A percentile compares a stretch with the other conserved stretches of the same genome.
Evolutionary conservation across 176 grass and related monocot species (phyloP).

Genomic region (Triticum timopheevii): DNA sequence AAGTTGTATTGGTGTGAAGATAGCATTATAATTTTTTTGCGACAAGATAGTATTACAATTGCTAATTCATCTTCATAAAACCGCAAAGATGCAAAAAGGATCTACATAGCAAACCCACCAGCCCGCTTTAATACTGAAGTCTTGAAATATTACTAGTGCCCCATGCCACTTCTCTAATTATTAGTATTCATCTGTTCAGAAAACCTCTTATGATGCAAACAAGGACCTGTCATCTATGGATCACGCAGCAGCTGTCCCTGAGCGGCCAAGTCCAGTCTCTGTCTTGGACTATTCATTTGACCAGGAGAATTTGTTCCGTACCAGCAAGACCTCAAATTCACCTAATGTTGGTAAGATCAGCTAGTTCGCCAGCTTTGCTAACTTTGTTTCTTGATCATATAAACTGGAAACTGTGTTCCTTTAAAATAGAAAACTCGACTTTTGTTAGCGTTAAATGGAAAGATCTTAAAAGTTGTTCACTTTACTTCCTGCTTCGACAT

Average conservation of each 20-base stretch:
- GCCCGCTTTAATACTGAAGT: neutral
- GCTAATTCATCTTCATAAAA: neutral
- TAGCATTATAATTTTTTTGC: neutral
- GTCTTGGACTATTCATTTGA: constrained; percentile 68
- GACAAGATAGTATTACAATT: neutral
- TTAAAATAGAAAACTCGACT: neutral
- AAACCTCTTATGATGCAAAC: constrained; percentile 63
- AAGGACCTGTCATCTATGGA: constrained; percentile 49
- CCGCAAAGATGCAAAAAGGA: neutral
- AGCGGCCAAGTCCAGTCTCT: constrained; percentile 79
- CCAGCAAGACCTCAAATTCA: constrained; percentile 38
- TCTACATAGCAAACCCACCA: constrained; percentile 2
- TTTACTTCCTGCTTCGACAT: neutral
- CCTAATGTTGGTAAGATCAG: constrained; percentile 40
- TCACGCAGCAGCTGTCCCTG: constrained; percentile 30
- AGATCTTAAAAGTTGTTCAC: neutral
- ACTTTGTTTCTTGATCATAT: constrained; percentile 19
- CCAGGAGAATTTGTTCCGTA: constrained; percentile 49
- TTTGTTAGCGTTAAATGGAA: neutral
- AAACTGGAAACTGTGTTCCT: neutral
- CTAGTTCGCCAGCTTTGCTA: constrained; percentile 4
- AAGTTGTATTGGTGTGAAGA: constrained; percentile 25
- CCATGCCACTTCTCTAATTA: constrained; percentile 13
- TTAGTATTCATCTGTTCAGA: constrained; percentile 47
- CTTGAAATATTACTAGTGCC: neutral